These are phyloP conservation scores for Euphorbia pulcherrima DNA, from an alignment of 345 rosid species.

Conservation along the genomic window DNA sequence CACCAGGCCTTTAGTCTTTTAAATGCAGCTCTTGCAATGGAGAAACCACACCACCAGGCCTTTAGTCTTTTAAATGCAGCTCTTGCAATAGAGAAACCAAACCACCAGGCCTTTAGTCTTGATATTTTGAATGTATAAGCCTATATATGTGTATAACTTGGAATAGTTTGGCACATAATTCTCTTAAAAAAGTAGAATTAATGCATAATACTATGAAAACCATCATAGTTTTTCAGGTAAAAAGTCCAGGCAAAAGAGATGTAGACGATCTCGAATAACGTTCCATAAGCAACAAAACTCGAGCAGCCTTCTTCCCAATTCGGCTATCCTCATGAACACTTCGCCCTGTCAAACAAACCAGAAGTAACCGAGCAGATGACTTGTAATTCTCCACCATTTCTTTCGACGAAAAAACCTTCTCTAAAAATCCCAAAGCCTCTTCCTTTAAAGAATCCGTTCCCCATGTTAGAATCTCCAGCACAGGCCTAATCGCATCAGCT, in stretches of 20 bases:
- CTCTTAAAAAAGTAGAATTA: no score
- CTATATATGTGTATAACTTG: no score
- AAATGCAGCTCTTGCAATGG: no score
- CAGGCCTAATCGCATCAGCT: slow-evolving; percentile 44
- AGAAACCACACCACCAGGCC: no score
- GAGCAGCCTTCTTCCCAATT: slow-evolving; percentile 39
- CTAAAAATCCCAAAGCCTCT: slow-evolving; percentile 48
- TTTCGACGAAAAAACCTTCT: slow-evolving; percentile 42
- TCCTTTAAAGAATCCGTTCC: slow-evolving; percentile 54
- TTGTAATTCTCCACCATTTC: slow-evolving; percentile 56
- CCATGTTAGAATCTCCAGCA: slow-evolving; percentile 43
- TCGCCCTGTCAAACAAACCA: slow-evolving; percentile 40
- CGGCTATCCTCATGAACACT: slow-evolving; percentile 33
- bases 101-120: no score
- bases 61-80: no score
- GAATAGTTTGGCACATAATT: no score
- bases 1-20: no score
- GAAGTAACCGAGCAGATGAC: slow-evolving; percentile 37
- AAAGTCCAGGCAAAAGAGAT: slow-evolving; percentile 46
- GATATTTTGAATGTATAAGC: no score
- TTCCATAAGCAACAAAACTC: slow-evolving; percentile 43
- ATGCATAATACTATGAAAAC: no score
- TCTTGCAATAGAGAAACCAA: no score
- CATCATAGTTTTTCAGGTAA: slow-evolving; percentile 18
- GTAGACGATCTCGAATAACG: slow-evolving; percentile 56